A percentile compares a stretch with the other conserved stretches of the same genome.
These are phyloP conservation scores for Stenocarpella maydis DNA, from an alignment of 2,329 filamentous ascomycete species.

Conservation along the genomic window DNA sequence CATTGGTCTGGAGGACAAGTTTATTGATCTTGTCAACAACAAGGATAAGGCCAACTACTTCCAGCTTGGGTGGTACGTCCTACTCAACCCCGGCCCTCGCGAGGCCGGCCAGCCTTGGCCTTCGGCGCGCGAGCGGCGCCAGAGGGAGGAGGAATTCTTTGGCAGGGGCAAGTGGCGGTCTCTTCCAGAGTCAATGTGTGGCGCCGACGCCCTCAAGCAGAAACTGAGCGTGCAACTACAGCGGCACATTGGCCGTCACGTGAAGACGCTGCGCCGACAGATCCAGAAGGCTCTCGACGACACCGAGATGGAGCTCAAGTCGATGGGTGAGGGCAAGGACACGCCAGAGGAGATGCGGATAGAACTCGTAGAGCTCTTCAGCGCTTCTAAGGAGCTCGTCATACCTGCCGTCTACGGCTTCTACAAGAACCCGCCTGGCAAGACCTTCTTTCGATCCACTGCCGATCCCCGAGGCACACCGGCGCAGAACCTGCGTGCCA, in stretches of 20 bases:
- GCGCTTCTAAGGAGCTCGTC: slow-evolving; percentile 60
- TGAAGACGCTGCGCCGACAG: slow-evolving; percentile 58
- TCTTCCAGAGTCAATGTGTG: slow-evolving; percentile 57
- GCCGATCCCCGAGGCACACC: slow-evolving; percentile 59
- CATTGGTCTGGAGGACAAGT: slow-evolving; percentile 62
- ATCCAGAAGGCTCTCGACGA: slow-evolving; percentile 59
- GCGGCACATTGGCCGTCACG: slow-evolving; percentile 60
- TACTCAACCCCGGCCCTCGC: slow-evolving; percentile 57
- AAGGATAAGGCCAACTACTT: slow-evolving; percentile 59
- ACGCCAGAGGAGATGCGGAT: slow-evolving; percentile 62
- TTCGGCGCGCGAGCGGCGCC: slow-evolving; percentile 50
- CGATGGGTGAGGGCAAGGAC: slow-evolving; percentile 59
- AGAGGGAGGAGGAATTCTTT: slow-evolving; percentile 58
- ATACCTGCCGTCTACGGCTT: slow-evolving; percentile 62
- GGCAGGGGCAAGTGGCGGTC: slow-evolving; percentile 57
- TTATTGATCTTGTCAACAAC: slow-evolving; percentile 61
- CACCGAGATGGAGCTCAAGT: slow-evolving; percentile 58
- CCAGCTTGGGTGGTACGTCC: slow-evolving; percentile 60
- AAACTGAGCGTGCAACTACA: slow-evolving; percentile 60
- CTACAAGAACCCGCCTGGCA: slow-evolving; percentile 63
- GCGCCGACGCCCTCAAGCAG: slow-evolving; percentile 54
- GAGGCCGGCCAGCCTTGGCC: slow-evolving; percentile 55
- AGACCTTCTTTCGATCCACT: slow-evolving; percentile 59
- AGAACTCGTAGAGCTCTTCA: slow-evolving; percentile 62
- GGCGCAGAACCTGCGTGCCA: slow-evolving; percentile 59